Evolutionary conservation across 1,284 basidiomycete genomes (phyloP).

Genomic region (Sporisorium exsertum): DNA sequence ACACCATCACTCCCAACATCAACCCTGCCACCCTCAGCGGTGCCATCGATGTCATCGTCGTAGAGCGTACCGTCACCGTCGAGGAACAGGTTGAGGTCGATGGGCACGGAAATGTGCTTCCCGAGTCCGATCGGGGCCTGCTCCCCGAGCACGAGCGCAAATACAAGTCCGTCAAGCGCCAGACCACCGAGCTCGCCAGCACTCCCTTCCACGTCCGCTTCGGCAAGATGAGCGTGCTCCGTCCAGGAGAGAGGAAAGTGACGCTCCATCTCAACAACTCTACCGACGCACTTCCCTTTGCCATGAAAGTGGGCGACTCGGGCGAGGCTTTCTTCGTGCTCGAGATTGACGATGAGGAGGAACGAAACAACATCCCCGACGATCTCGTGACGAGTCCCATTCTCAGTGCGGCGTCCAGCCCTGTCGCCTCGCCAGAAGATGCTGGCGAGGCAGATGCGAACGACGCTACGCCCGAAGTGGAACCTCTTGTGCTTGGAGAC

Average conservation of each 20-base stretch:
- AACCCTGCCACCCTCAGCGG: constrained; percentile 68
- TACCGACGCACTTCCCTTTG: constrained; percentile 80
- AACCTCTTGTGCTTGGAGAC: constrained; percentile 57
- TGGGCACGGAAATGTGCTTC: constrained; percentile 22
- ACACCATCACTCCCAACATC: constrained; percentile 69
- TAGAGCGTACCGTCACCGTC: constrained; percentile 71
- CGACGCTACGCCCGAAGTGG: constrained; percentile 35
- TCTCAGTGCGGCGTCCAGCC: constrained; percentile 65
- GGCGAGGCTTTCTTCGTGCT: constrained; percentile 99
- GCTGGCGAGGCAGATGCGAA: constrained; percentile 6
- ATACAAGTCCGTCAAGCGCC: constrained; percentile 39
- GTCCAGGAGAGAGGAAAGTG: constrained; percentile 92
- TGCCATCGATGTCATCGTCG: constrained; percentile 69
- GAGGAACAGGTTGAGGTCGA: constrained; percentile 73
- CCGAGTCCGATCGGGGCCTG: constrained; percentile 15
- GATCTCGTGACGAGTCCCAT: constrained; percentile 91
- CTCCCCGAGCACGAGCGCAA: constrained; percentile 34
- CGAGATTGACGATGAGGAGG: constrained; percentile 82
- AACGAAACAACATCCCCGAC: constrained; percentile 79
- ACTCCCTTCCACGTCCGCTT: constrained; percentile 98
- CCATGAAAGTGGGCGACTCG: constrained; percentile 98
- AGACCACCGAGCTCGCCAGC: constrained; percentile 78
- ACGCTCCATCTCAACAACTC: constrained; percentile 65
- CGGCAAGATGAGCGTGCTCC: constrained; percentile 95
- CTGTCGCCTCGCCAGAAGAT: constrained; percentile 25